Base-by-base conservation (phyloP, 1,284 basidiomycete genomes). In the Cryptococcus depauperatus region DNA sequence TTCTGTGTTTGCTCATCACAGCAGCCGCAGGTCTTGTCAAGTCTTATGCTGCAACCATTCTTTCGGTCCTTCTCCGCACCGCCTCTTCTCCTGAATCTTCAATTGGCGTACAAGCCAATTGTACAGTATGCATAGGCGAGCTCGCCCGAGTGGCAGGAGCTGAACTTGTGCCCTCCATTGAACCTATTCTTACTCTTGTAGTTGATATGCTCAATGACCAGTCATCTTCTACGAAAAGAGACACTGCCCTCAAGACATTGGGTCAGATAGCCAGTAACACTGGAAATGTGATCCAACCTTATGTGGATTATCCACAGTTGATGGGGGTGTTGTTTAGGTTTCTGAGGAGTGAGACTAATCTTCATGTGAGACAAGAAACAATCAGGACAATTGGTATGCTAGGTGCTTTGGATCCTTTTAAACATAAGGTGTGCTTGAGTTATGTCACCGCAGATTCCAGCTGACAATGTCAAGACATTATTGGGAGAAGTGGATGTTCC, bases 391-490 rank as follows among this genome's bases (percentile, higher is more conserved):
- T 99, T 59, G 95, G 95, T 53, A 91, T 96, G 49, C 76, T 99
- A 4, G 95, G 95, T 49, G 95, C 95, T n/a, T 74, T 98, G 26
- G 95, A 99, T 69, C 95, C 95, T 0, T 98, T 97, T 71, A 78
- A 85, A 59, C 84, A 93, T 61, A 92, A 90, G 77, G 86, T 87
- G 61, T 40, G 69, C 40, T 11, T n/a, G 14, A 11, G 18, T 37
- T 11, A 21, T 21, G 18, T 23, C 7, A 14, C 23, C 18, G 9
- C 8, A 22, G 9, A 10, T 9, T 16, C 7, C 14, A 14, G 7
- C 35, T 37, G 35, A 22, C 11, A 3, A n/a, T 18, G 27, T 3
- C 37, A 78, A 81, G 70, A 77, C 83, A 0, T 79, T 89, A 42
- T 88, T 91, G 57, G 87, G 89, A 51, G 76, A 77, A 19, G 74